Percentiles rank a stretch among this genome's conserved stretches.
These are phyloP conservation scores for Naganishia vaughanmartiniae DNA, from an alignment of 768 basidiomycete species.

Conservation along the genomic window DNA sequence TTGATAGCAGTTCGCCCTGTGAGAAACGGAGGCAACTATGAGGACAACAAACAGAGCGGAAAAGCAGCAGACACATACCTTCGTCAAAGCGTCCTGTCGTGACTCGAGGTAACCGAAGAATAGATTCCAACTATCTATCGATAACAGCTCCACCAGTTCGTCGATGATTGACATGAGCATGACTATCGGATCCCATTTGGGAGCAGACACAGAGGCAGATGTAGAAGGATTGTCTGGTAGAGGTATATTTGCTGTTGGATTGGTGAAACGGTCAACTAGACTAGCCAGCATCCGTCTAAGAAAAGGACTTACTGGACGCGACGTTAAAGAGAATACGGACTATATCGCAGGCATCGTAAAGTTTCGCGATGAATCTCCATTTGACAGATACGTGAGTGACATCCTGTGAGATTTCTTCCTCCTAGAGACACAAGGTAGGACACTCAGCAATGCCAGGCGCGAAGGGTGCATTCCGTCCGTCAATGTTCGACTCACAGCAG, in stretches of 20 bases:
- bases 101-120: conserved; percentile 19
- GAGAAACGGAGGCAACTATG: neutral
- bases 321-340: conserved; percentile 7
- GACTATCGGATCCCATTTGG: conserved; percentile 18
- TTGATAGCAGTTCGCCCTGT: conserved; percentile 7
- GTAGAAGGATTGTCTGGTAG: neutral
- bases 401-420: neutral
- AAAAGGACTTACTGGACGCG: conserved; percentile 18
- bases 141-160: conserved; percentile 15
- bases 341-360: conserved; percentile 18
- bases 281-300: too few relatives aligned
- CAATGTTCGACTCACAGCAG: neutral
- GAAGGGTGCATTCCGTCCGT: neutral
- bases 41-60: neutral
- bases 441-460: neutral
- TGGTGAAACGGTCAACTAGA: neutral
- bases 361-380: conserved; percentile 6
- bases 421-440: neutral
- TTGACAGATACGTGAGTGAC: neutral
- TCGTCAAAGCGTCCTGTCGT: neutral
- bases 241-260: neutral
- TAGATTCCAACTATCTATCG: conserved; percentile 20
- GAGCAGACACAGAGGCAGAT: neutral
- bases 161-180: conserved; percentile 24
- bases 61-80: neutral